Evolutionary conservation across 768 basidiomycete species (phyloP).

Genomic region (Phylloporus sp.): DNA sequence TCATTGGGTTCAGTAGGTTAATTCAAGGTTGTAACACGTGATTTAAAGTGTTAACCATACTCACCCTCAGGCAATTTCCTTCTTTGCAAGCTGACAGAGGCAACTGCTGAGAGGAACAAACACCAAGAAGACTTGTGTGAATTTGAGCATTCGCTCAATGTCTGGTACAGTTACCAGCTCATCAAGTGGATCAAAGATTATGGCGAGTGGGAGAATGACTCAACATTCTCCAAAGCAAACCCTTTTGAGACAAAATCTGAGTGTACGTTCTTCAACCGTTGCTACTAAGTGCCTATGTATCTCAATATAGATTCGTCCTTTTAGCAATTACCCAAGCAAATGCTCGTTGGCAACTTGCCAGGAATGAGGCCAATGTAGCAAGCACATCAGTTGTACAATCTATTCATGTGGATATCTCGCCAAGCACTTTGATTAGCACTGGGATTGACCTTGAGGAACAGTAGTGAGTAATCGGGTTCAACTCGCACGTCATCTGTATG

Average conservation of each 20-base stretch:
- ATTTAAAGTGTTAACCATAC: too few species aligned
- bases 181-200: not conserved
- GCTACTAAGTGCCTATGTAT: not conserved
- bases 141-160: not conserved
- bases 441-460: slow-evolving; percentile 21
- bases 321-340: slow-evolving; percentile 7
- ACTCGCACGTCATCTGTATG: too few species aligned
- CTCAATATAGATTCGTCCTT: not conserved
- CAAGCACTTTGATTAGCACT: slow-evolving; percentile 9
- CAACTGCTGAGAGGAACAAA: slow-evolving; percentile 1
- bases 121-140: slow-evolving; percentile 7
- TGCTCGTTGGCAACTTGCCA: slow-evolving; percentile 9
- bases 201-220: not conserved
- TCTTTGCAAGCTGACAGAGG: not conserved
- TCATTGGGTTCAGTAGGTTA: too few species aligned
- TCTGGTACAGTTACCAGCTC: not conserved
- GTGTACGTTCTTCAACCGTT: not conserved
- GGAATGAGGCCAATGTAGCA: slow-evolving; percentile 7
- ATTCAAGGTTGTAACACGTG: too few species aligned
- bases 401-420: slow-evolving; percentile 9
- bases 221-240: slow-evolving; percentile 8
- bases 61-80: not conserved
- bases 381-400: not conserved
- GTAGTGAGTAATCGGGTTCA: slow-evolving; percentile 8
- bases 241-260: slow-evolving; percentile 5